Evolutionary conservation across 1,139 yeast species (phyloP).

Genomic region (Diutina pseudorugosa): DNA sequence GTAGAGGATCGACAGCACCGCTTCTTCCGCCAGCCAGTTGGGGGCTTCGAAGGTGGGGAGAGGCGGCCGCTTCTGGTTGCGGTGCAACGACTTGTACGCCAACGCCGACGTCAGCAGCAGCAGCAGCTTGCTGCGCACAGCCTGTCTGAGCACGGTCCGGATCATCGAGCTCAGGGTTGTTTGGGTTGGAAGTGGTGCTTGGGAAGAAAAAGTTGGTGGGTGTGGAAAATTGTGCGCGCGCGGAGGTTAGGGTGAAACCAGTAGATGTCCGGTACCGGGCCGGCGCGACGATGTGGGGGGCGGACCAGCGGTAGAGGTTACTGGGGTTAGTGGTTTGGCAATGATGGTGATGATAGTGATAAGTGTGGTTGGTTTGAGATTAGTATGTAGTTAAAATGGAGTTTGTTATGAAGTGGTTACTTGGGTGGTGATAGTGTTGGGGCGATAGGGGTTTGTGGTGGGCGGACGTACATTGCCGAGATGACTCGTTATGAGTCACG

Average conservation of each 20-base stretch:
- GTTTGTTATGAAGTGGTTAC: no score
- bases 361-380: not conserved
- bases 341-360: not conserved
- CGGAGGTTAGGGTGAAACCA: not conserved
- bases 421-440: no score
- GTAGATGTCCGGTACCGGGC: constrained; percentile 1
- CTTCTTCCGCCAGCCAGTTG: constrained; percentile 89
- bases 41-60: constrained; percentile 94
- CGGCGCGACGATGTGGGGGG: not conserved
- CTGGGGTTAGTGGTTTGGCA: no score
- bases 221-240: not conserved
- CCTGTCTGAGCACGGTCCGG: constrained; percentile 1
- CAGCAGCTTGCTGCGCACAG: constrained; percentile 11
- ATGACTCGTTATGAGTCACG: not conserved
- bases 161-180: not conserved
- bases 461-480: not conserved
- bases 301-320: not conserved
- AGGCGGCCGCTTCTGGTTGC: constrained; percentile 79
- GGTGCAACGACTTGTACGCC: constrained; percentile 85
- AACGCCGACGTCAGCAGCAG: constrained; percentile 81
- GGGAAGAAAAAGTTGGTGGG: not conserved
- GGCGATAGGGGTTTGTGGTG: no score
- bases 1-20: constrained; percentile 87
- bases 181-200: not conserved
- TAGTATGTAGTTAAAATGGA: no score